Evolutionary conservation across 805 yeast genomes (phyloP).

Genomic region (Schwanniomyces occidentalis): DNA sequence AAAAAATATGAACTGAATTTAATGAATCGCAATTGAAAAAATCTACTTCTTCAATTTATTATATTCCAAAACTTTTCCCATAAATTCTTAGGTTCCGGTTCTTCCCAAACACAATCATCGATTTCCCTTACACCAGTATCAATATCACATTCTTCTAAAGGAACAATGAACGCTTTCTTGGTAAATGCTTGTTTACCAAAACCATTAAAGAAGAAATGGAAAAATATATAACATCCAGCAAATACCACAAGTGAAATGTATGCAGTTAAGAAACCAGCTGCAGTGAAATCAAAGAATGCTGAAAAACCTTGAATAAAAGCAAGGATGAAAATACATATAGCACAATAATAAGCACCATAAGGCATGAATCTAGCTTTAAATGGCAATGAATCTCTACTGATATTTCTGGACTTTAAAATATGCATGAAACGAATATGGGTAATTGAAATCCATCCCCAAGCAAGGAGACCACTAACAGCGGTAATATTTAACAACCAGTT

Average conservation of each 20-base stretch:
- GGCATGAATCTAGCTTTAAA: constrained; percentile 77
- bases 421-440: constrained; percentile 72
- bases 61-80: constrained; percentile 57
- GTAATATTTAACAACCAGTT: constrained; percentile 73
- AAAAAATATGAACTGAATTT: no score
- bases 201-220: constrained; percentile 54
- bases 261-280: constrained; percentile 62
- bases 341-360: constrained; percentile 61
- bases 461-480: constrained; percentile 74
- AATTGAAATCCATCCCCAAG: constrained; percentile 67
- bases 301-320: constrained; percentile 72
- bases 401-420: constrained; percentile 60
- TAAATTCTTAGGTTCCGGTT: constrained; percentile 48
- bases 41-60: no score
- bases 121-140: constrained; percentile 65
- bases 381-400: constrained; percentile 68
- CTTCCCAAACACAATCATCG: constrained; percentile 60
- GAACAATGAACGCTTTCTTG: constrained; percentile 42
- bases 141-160: constrained; percentile 64
- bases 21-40: no score
- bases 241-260: constrained; percentile 70
- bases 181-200: constrained; percentile 29
- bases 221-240: constrained; percentile 52
- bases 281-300: constrained; percentile 57
- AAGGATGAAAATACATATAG: constrained; percentile 53